A percentile compares a stretch with the other conserved stretches of the same genome.
Conservation (phyloP, 768 basidiomycete species). For the Termitomyces sp. region DNA sequence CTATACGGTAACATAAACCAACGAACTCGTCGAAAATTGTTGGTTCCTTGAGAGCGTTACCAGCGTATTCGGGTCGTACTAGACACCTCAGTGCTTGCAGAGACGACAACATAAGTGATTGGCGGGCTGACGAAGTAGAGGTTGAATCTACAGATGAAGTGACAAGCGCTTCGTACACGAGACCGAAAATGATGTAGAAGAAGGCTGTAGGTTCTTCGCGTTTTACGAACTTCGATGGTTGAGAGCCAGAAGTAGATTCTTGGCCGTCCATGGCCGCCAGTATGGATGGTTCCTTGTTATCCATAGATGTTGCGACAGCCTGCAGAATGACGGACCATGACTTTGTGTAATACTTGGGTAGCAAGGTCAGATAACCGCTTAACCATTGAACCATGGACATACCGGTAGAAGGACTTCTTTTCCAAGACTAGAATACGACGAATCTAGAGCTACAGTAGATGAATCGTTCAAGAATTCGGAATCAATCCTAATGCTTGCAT, state of each 20-base stretch:
- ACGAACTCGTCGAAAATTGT: conserved; percentile 87
- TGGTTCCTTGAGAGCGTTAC: conserved; percentile 74
- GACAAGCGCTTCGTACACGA: conserved; percentile 87
- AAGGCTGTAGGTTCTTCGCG: conserved; percentile 66
- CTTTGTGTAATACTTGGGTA: conserved; percentile 72
- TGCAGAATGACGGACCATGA: conserved; percentile 82
- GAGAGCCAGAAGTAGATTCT: conserved; percentile 28
- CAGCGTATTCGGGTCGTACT: conserved; percentile 76
- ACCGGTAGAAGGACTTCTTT: conserved; percentile 90
- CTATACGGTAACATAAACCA: conserved; percentile 83
- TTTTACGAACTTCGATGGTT: conserved; percentile 18
- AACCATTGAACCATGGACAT: conserved; percentile 22
- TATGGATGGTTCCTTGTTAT: conserved; percentile 57
- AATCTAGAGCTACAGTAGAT: conserved; percentile 69
- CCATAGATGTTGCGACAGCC: conserved; percentile 80
- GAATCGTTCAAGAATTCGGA: conserved; percentile 80
- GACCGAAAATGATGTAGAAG: conserved; percentile 88
- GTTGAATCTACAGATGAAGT: conserved; percentile 58
- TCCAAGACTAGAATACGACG: conserved; percentile 82
- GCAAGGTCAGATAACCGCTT: neutral
- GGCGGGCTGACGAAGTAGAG: conserved; percentile 31
- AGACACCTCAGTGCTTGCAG: conserved; percentile 76
- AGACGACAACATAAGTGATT: conserved; percentile 49
- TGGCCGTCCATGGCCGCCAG: conserved; percentile 80
- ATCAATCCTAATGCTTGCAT: conserved; percentile 84